These are phyloP conservation scores for Phytophthora multivora DNA, from an alignment of 352 stramenopile species.

Conservation along the genomic window DNA sequence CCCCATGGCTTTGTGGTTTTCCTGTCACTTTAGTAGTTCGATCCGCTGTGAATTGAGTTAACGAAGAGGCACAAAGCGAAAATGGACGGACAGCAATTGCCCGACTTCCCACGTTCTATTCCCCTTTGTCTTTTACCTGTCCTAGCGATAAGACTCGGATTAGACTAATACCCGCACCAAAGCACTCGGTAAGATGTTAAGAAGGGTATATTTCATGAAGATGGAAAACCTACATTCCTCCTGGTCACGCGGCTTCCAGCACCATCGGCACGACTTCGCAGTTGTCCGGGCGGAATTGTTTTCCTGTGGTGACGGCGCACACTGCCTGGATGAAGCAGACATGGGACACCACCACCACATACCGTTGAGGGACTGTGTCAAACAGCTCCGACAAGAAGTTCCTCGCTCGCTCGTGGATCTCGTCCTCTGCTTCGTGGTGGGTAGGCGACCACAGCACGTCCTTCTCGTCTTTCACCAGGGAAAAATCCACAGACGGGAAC, in stretches of 20 bases:
- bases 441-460: constrained; percentile 60
- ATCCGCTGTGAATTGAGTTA: not conserved
- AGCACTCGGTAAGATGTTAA: too few species aligned
- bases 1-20: constrained; percentile 29
- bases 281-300: constrained; percentile 43
- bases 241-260: constrained; percentile 4
- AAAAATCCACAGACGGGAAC: constrained; percentile 71
- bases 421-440: constrained; percentile 59
- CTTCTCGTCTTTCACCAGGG: constrained; percentile 48
- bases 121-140: too few species aligned
- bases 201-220: too few species aligned
- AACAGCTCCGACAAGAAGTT: constrained; percentile 60
- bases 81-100: constrained; percentile 17
- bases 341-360: constrained; percentile 68
- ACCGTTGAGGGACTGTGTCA: constrained; percentile 43
- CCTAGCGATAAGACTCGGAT: too few species aligned
- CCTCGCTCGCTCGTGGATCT: constrained; percentile 52
- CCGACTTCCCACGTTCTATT: too few species aligned
- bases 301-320: constrained; percentile 47
- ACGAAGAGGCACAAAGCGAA: constrained; percentile 15
- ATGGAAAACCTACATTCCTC: not conserved
- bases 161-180: too few species aligned
- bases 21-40: too few species aligned
- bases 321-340: constrained; percentile 70
- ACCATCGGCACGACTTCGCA: constrained; percentile 40